Evolutionary conservation across 192 early-diverging fungal genomes (phyloP), one percentile per base, ranked within the genome.

Genomic region (Chytriomyces hyalinus): DNA sequence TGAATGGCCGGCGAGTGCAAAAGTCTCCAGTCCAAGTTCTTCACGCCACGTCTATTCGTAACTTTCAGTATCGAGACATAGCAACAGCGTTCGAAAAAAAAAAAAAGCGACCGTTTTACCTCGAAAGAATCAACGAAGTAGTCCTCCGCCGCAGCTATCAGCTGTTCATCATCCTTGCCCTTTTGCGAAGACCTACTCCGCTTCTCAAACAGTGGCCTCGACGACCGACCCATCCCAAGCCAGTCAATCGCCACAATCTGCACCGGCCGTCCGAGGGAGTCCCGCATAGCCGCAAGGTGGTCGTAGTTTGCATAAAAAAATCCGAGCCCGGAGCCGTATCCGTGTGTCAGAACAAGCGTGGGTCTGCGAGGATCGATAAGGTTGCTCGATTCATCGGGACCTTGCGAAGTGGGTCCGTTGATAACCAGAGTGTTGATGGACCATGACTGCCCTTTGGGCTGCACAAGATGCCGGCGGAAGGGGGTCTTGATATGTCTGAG

Each of bases 41-140:
- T 91, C 74, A 24, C 96, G 88, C 96, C 95, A 97, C 57, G 91
- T 87, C 79, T 36, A 36, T 3, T 36, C 36, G 36, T 36, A 36
- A 36, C 36, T 36, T 36, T 36, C 36, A 36, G 36, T 36, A 36
- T 36, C 36, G 36, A 36, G 36, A 36, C 36, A 36, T 2, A 2
- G 0, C 36, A 36, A 36, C 36, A 36, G 36, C 36, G 24, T 26
- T 36, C 1, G 2, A 0, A 36, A 0, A 36, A 2, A 36, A 36
- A 36, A 36, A 36, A 36, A 36, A 36, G 36, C 36, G 36, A 36
- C 4, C 0, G 36, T 2, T 36, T 36, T 36, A 36, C 36, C 36
- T 97, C 97, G 24, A 98, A 83, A 49, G 93, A 92, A 44, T 95
- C 91, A 28, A 98, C 90, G 87, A 98, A 98, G 81, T 92, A 96